Conservation (phyloP, 1,284 basidiomycete species). For the Ustilago vetiveriae region DNA sequence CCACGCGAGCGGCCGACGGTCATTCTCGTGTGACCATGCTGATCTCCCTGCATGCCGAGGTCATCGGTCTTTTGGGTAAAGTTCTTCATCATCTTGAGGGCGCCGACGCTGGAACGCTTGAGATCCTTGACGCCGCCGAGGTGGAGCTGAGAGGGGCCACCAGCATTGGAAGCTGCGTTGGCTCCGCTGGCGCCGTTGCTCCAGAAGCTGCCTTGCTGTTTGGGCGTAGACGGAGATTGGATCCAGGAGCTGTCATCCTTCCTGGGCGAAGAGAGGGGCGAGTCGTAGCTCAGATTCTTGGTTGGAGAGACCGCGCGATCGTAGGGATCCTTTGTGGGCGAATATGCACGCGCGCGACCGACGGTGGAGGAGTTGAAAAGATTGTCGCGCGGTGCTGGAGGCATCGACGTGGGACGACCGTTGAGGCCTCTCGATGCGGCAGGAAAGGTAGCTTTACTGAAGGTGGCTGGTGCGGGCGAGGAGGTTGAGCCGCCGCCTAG, state of each 20-base stretch:
- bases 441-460: constrained; percentile 41
- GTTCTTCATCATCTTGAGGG: constrained; percentile 61
- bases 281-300: constrained; percentile 42
- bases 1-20: constrained; percentile 50
- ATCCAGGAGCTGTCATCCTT: constrained; percentile 59
- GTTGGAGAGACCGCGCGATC: constrained; percentile 36
- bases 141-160: constrained; percentile 52
- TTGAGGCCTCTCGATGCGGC: constrained; percentile 27
- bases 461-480: constrained; percentile 26
- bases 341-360: constrained; percentile 33
- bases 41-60: constrained; percentile 16
- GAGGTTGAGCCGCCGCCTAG: constrained; percentile 24
- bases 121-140: constrained; percentile 60
- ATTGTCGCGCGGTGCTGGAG: constrained; percentile 51
- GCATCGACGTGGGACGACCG: constrained; percentile 56
- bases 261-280: constrained; percentile 40
- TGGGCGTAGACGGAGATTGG: constrained; percentile 38
- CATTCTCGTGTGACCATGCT: constrained; percentile 49
- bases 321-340: constrained; percentile 42
- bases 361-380: constrained; percentile 39
- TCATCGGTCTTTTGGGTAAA: constrained; percentile 55
- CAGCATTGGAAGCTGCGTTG: constrained; percentile 8
- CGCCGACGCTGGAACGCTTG: constrained; percentile 58
- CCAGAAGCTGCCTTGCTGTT: constrained; percentile 54
- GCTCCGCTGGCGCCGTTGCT: constrained; percentile 25